Conservation (phyloP, 192 early-diverging fungal genomes). For the Coemansia javaensis region DNA sequence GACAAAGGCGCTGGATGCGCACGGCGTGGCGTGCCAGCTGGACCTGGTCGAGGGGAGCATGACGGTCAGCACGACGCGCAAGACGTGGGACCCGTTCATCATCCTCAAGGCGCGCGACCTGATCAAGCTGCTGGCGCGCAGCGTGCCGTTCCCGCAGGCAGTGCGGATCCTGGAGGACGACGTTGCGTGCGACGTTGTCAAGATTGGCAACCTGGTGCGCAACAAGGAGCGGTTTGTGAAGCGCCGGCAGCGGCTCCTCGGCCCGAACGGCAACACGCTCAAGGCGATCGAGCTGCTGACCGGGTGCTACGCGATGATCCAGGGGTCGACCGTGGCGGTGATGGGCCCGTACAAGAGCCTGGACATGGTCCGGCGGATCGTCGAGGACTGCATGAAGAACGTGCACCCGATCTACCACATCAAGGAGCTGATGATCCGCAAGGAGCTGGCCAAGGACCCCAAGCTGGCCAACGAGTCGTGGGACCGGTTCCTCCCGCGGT, state of each 20-base stretch:
- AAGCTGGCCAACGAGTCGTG: slow-evolving; percentile 90
- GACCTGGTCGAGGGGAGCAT: slow-evolving; percentile 96
- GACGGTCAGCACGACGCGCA: slow-evolving; percentile 95
- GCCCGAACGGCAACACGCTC: slow-evolving; percentile 91
- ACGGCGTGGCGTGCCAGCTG: slow-evolving; percentile 84
- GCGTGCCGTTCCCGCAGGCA: slow-evolving; percentile 91
- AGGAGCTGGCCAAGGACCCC: slow-evolving; percentile 94
- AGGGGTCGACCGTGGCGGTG: slow-evolving; percentile 91
- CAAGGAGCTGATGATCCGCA: slow-evolving; percentile 96
- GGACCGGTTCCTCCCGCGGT: slow-evolving; percentile 96
- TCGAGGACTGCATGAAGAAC: slow-evolving; percentile 98
- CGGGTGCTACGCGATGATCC: slow-evolving; percentile 94
- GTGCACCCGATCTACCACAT: slow-evolving; percentile 99
- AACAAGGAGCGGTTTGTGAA: slow-evolving; percentile 99
- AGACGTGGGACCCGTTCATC: slow-evolving; percentile 91
- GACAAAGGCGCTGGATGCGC: slow-evolving; percentile 71
- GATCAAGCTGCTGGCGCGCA: slow-evolving; percentile 89
- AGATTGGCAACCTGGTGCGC: slow-evolving; percentile 89
- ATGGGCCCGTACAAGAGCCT: slow-evolving; percentile 92
- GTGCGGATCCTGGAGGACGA: slow-evolving; percentile 90
- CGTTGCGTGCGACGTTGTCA: slow-evolving; percentile 89
- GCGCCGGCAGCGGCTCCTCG: slow-evolving; percentile 88
- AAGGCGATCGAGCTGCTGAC: slow-evolving; percentile 97
- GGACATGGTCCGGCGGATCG: slow-evolving; percentile 81
- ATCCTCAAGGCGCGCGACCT: slow-evolving; percentile 92